Base-by-base conservation (phyloP, 1,139 yeast species). In the Yamadazyma pseudoaaseri region DNA sequence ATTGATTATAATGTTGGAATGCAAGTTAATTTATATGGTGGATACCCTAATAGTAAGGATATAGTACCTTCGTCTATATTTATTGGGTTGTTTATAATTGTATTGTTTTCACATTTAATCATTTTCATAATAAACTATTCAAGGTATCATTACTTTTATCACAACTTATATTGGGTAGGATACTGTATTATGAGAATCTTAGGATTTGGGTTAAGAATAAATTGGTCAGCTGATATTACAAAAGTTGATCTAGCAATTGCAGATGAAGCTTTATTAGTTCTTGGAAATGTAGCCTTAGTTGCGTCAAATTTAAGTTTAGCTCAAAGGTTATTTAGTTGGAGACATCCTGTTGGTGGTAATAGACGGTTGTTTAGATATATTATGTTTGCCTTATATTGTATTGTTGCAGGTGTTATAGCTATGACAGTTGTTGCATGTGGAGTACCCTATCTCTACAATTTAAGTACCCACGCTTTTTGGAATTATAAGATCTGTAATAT, bases 321-420 rank as follows among this genome's bases (percentile, higher is more conserved):
- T 3, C 92, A 83, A 55, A 71, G 95, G 46, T 67, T 84, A 29
- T 84, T 83, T 60, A 81, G 90, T 6, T 82, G 92, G 87, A 67
- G 86, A 51, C 94, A 85, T 52, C 94, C 95, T 3, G 83, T 79
- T 30, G 76, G 84, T 20, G 94, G 92, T 35, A 68, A 79, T 15
- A 56, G 76, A 28, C 61, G 56, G 35, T 49, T 70, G 31, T 79
- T 82, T 51, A 77, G 83, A 77, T 42, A 47, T 12, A 38, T 64
- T 27, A 80, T 83, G 84, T 51, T 70, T 28, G 35, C 54, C 1
- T 48, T 76, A 20, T 84, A 85, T 52, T 51, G 56, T 3, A 41
- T 80, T 30, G 90, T 84, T 20, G 38, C 70, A 28, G 79, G 78
- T 9, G 65, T 84, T 32, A 69, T 83, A 29, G 73, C 69, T 6